phyloP scores from a whole-genome alignment of 2,329 filamentous ascomycete genomes.

The Dactylella cylindrospora region DNA sequence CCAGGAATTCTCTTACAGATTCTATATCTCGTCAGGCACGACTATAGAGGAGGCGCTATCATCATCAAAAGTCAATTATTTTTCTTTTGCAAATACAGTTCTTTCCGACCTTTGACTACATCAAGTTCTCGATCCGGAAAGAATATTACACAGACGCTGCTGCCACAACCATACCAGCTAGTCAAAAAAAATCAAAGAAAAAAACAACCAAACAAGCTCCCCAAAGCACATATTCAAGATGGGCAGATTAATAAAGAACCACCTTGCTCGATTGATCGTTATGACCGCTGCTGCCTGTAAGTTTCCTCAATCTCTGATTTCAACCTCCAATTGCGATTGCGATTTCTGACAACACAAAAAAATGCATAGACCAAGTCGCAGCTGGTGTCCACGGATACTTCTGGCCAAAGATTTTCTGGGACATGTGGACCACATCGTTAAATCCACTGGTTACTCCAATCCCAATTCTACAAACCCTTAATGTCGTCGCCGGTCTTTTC shows the following conservation, averaged over 20 bases:
- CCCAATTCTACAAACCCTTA: conserved; percentile 87
- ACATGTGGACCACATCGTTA: conserved; percentile 88
- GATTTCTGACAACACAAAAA: too few species aligned
- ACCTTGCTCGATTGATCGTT: conserved; percentile 93
- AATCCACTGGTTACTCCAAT: conserved; percentile 81
- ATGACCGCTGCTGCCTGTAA: conserved; percentile 70
- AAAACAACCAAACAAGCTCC: conserved; percentile 33
- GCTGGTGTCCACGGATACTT: conserved; percentile 86
- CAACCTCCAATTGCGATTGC: conserved; percentile 7
- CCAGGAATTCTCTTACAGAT: conserved; percentile 35
- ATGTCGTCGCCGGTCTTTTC: conserved; percentile 75
- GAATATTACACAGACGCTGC: conserved; percentile 18
- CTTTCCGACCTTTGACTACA: background rate
- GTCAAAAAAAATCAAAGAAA: conserved; percentile 32
- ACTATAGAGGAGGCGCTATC: conserved; percentile 29
- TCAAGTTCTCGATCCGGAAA: conserved; percentile 22
- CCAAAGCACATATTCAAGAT: conserved; percentile 57
- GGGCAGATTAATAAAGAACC: conserved; percentile 99
- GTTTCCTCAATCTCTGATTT: conserved; percentile 45
- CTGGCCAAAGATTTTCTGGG: conserved; percentile 99
- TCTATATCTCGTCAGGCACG: conserved; percentile 43
- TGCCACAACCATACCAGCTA: conserved; percentile 16
- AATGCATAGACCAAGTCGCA: conserved; percentile 72
- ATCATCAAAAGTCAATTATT: too few species aligned
- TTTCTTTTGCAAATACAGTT: too few species aligned